Evolutionary conservation across 768 basidiomycete genomes (phyloP).

Genomic region (Panus rudis): DNA sequence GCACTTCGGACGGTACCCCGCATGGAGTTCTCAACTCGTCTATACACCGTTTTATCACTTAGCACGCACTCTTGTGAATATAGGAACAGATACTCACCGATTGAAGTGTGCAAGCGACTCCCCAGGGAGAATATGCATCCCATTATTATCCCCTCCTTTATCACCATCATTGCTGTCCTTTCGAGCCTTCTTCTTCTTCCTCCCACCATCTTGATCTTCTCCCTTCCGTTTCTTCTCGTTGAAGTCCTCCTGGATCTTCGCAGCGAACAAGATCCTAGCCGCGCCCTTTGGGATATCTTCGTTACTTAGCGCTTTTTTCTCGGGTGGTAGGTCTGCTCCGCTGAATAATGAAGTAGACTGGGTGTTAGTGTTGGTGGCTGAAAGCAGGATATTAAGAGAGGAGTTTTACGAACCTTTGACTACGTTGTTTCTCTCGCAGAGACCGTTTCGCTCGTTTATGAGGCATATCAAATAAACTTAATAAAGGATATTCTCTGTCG

Average conservation of each 20-base stretch:
- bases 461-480: slow-evolving; percentile 18
- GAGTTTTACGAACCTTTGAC: slow-evolving; percentile 18
- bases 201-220: slow-evolving; percentile 14
- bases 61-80: neutral
- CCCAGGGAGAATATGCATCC: slow-evolving; percentile 48
- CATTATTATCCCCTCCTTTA: slow-evolving; percentile 3
- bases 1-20: slow-evolving; percentile 56
- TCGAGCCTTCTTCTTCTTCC: slow-evolving; percentile 25
- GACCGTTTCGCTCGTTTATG: slow-evolving; percentile 30
- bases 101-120: slow-evolving; percentile 77
- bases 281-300: slow-evolving; percentile 69
- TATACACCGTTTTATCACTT: slow-evolving; percentile 21
- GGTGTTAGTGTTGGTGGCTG: neutral
- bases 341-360: slow-evolving; percentile 7
- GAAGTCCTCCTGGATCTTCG: slow-evolving; percentile 48
- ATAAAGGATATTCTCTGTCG: too few species aligned
- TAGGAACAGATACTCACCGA: slow-evolving; percentile 37
- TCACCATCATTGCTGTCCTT: slow-evolving; percentile 5
- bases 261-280: slow-evolving; percentile 58
- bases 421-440: slow-evolving; percentile 21
- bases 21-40: slow-evolving; percentile 71
- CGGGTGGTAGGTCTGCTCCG: slow-evolving; percentile 18
- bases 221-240: slow-evolving; percentile 35
- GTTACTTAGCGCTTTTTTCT: slow-evolving; percentile 21
- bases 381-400: neutral